A percentile compares a stretch with the other conserved stretches of the same genome.
phyloP scores from a whole-genome alignment of 2,329 filamentous ascomycete species.

The Myriangium duriaei region DNA sequence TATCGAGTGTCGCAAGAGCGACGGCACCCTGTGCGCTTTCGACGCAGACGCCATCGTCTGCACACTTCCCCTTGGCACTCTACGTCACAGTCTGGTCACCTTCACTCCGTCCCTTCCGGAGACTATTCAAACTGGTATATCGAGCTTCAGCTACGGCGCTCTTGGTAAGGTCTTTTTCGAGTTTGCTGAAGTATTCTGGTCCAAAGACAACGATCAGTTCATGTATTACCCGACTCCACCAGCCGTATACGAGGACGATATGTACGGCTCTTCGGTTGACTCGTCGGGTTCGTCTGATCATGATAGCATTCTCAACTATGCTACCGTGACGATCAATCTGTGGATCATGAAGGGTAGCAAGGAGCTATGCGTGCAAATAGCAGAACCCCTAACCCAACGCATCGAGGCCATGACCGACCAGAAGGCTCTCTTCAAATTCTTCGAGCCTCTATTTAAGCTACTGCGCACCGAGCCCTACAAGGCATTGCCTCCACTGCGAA shows the following conservation, averaged over 20 bases:
- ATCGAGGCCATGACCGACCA: slow-evolving; percentile 31
- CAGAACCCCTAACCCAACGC: slow-evolving; percentile 33
- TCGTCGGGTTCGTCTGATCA: slow-evolving; percentile 21
- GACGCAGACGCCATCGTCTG: slow-evolving; percentile 29
- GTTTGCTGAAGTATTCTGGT: slow-evolving; percentile 33
- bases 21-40: slow-evolving; percentile 17
- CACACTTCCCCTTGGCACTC: slow-evolving; percentile 28
- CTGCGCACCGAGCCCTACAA: slow-evolving; percentile 33
- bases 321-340: slow-evolving; percentile 32
- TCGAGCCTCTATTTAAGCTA: slow-evolving; percentile 33
- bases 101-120: slow-evolving; percentile 27
- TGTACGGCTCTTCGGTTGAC: slow-evolving; percentile 11
- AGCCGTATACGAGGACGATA: slow-evolving; percentile 16
- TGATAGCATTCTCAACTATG: slow-evolving; percentile 30
- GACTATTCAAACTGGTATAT: slow-evolving; percentile 26
- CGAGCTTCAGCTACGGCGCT: slow-evolving; percentile 30
- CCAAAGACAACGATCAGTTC: slow-evolving; percentile 35
- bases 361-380: slow-evolving; percentile 32
- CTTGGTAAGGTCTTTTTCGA: slow-evolving; percentile 34
- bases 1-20: slow-evolving; percentile 17
- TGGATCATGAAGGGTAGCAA: slow-evolving; percentile 33
- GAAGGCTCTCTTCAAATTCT: slow-evolving; percentile 29
- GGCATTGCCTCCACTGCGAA: slow-evolving; percentile 27
- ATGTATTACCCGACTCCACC: slow-evolving; percentile 31
- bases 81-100: slow-evolving; percentile 28